Base-by-base conservation (phyloP, 768 basidiomycete species). In the Collybia sp. region DNA sequence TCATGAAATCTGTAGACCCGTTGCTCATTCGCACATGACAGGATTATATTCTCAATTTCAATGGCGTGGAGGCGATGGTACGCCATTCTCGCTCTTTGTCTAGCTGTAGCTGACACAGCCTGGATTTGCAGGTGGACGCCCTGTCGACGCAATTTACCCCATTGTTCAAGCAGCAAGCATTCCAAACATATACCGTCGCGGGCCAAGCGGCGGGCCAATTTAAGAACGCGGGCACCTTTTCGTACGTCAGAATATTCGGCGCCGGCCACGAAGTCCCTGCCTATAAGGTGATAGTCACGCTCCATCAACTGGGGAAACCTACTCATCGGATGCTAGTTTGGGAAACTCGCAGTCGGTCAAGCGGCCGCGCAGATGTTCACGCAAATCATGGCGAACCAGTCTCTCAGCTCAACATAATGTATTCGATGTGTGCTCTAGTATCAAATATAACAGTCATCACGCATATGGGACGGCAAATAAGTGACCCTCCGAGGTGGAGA, bases 51-150 rank as follows among this genome's bases (percentile, higher is more conserved):
- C 55, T 73, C 45, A 83, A 81, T 57, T 80, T 65, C 52, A 56
- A 68, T 30, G 79, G 81, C 11, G 70, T 81, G 13, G 79, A 82
- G 61, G 70, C 72, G 2, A 77, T 82, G 78, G 77, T 79, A 52
- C 34, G 43, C 36, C 6, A 44, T 33, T 11, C 18, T 35, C 12
- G 36, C 25, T 6, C 36, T 30, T 12, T 32, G 2, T 36, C 2
- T 36, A 2, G 17, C 12, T 15, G 18, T 11, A 30, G 9, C 15
- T 40, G 16, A 13, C 25, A 30, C 42, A 30, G 32, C 30, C 25
- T 25, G n/a, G 12, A 41, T 11, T 9, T 20, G 37, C 32, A 9
- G 76, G 69, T 79, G 34, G 61, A 74, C 48, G 63, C 59, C 30
- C 67, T 82, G 1, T 55, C 73, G 35, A 80, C 79, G 18, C 58